Conservation (phyloP, 371 early-diverging fungal genomes). For the Mucor plumbeus region DNA sequence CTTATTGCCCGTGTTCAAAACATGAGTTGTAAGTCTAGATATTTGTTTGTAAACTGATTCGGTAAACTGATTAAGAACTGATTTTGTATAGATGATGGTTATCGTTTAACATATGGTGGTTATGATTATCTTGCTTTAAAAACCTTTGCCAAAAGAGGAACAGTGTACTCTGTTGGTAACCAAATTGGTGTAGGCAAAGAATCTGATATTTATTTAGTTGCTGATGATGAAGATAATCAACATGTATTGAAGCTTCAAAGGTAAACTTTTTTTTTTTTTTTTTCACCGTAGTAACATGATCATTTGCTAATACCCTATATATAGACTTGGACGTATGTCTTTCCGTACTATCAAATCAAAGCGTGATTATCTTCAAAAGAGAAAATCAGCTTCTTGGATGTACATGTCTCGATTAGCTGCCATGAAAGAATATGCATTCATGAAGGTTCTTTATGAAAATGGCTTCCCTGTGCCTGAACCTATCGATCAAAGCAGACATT, state of each 20-base stretch:
- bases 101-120: conserved; percentile 98
- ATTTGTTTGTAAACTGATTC: not conserved
- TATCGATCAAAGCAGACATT: conserved; percentile 94
- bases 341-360: conserved; percentile 98
- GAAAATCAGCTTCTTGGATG: conserved; percentile 96
- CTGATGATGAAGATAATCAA: conserved; percentile 86
- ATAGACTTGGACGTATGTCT: conserved; percentile 94
- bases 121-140: conserved; percentile 99
- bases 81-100: conserved; percentile 82
- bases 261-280: conserved; percentile 32
- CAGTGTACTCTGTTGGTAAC: conserved; percentile 95
- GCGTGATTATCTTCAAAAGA: conserved; percentile 94
- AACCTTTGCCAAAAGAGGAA: conserved; percentile 87
- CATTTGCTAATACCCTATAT: not conserved
- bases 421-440: conserved; percentile 97
- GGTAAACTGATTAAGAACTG: too few species aligned
- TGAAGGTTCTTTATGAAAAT: conserved; percentile 90
- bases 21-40: conserved; percentile 70
- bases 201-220: conserved; percentile 97
- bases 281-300: not conserved
- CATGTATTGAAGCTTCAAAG: conserved; percentile 92
- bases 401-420: conserved; percentile 97
- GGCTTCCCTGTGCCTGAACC: conserved; percentile 97
- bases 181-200: conserved; percentile 99
- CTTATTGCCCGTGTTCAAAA: conserved; percentile 88